Base-by-base conservation (phyloP, 148 eudicot genomes). In the Polygonum maritimum region DNA sequence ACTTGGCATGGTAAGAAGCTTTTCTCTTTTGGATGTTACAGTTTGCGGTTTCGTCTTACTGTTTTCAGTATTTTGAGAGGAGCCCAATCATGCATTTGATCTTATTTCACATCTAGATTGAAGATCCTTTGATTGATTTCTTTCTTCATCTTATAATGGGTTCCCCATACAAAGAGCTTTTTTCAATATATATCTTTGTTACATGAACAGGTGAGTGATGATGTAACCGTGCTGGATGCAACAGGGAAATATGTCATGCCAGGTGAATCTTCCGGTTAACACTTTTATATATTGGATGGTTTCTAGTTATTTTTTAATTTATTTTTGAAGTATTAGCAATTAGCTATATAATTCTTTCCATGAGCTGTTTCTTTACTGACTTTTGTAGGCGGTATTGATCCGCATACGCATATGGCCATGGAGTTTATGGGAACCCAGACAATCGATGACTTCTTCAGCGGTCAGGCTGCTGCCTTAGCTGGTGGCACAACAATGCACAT, bases 401-500 rank as follows among this genome's bases (percentile, higher is more conserved):
- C 99, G 69, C 99, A 95, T 78, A 86, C 94, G 3, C 98, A 95
- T 82, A 78, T 95, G 79, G 94, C 86, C 16, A 86, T 91, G 91
- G 94, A 89, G 62, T 89, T 92, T 80, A 92, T 95, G 99, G 97
- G 94, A 39, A 76, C 97, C 5, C 81, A 89, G 84, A 87, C 98
- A 52, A 87, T 95, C 72, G 99, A 95, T 84, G 92, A 95, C 84
- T 95, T 86, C 80, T 95, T 87, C 81, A 89, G 89, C 76, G 99
- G 99, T 80, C 99, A 95, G 82, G 91, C 94, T 77, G 97, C 98
- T 75, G 99, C 99, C 35, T 83, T 95, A 78, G 91, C 99, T 5
- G 99, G 99, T 48, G 99, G 99, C 75, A 95, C 99, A n/a, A 95
- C 99, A 58, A 89, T 95, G 99, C 94, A 92, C 78, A 95, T 95